Conservation (phyloP, 73 alveolate species). For the Paramecium bursaria region DNA sequence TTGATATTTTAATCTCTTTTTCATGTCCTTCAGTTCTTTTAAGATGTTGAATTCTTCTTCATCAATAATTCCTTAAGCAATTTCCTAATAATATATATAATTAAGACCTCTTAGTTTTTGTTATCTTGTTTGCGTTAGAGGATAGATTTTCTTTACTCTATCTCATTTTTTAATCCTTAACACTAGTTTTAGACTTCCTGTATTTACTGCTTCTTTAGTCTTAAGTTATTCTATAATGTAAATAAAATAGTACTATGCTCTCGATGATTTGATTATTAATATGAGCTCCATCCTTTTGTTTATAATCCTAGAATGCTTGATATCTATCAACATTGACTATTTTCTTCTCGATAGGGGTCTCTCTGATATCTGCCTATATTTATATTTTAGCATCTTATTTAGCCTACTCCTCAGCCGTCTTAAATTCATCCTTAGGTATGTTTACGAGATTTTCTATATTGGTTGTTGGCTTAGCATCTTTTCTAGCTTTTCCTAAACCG, state of each 20-base stretch:
- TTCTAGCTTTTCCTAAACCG: conserved; percentile 88
- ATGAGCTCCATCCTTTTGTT: conserved; percentile 85
- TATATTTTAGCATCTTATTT: conserved; percentile 66
- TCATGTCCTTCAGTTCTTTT: conserved; percentile 89
- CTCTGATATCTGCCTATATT: conserved; percentile 62
- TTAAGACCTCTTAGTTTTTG: conserved; percentile 80
- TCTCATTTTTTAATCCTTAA: conserved; percentile 71
- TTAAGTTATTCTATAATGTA: conserved; percentile 77
- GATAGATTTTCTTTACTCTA: conserved; percentile 72
- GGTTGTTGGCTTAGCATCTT: conserved; percentile 81
- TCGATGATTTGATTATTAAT: conserved; percentile 76
- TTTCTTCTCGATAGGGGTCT: conserved; percentile 45
- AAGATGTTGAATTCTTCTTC: conserved; percentile 95
- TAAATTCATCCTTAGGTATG: conserved; percentile 67
- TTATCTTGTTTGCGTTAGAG: conserved; percentile 84
- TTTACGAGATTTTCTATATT: conserved; percentile 75
- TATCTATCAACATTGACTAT: conserved; percentile 69
- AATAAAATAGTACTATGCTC: conserved; percentile 46
- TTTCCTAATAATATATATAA: conserved; percentile 35
- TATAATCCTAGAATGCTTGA: conserved; percentile 84
- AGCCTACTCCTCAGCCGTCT: conserved; percentile 65
- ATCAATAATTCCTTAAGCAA: conserved; percentile 87
- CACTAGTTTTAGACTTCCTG: conserved; percentile 59
- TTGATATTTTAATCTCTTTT: conserved; percentile 87
- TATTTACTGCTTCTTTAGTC: conserved; percentile 83